Evolutionary conservation across 2,329 filamentous ascomycete species (phyloP).

Genomic region (Lachnellula cervina): DNA sequence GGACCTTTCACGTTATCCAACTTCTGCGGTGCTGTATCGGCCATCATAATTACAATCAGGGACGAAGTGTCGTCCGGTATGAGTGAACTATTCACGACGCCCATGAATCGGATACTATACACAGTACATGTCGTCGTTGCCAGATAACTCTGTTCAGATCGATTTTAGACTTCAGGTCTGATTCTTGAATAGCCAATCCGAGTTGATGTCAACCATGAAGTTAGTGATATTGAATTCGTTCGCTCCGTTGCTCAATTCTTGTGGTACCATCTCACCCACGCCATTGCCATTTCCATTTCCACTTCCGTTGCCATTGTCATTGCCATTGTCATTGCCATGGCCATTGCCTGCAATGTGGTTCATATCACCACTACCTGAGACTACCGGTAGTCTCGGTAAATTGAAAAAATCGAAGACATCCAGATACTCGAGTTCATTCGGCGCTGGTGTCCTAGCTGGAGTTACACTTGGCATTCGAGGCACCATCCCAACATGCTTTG

Average conservation of each 20-base stretch:
- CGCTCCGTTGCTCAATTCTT: conserved; percentile 27
- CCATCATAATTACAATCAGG: not conserved
- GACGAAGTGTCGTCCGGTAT: not conserved
- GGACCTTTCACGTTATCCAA: not conserved
- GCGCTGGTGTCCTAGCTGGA: conserved; percentile 63
- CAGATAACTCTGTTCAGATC: not conserved
- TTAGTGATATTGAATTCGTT: conserved; percentile 74
- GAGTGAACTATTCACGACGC: not conserved
- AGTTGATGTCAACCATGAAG: conserved; percentile 69
- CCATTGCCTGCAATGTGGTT: conserved; percentile 23
- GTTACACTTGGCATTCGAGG: conserved; percentile 50
- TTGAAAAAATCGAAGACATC: conserved; percentile 97
- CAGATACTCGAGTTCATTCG: conserved; percentile 82
- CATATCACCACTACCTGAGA: conserved; percentile 26
- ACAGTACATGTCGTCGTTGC: not conserved
- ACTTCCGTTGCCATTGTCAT: conserved; percentile 14
- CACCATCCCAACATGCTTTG: conserved; percentile 26
- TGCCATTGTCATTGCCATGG: conserved; percentile 13
- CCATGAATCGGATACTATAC: not conserved
- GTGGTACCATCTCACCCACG: conserved; percentile 28
- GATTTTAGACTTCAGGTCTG: conserved; percentile 18
- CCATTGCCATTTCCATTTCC: conserved; percentile 9
- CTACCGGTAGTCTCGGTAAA: conserved; percentile 65
- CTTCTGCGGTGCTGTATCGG: not conserved
- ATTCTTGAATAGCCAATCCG: conserved; percentile 68